Percentiles rank a stretch among this genome's conserved stretches.
These are phyloP conservation scores for Crucihimalaya himalaica DNA, from an alignment of 345 rosid genomes.

Conservation along the genomic window DNA sequence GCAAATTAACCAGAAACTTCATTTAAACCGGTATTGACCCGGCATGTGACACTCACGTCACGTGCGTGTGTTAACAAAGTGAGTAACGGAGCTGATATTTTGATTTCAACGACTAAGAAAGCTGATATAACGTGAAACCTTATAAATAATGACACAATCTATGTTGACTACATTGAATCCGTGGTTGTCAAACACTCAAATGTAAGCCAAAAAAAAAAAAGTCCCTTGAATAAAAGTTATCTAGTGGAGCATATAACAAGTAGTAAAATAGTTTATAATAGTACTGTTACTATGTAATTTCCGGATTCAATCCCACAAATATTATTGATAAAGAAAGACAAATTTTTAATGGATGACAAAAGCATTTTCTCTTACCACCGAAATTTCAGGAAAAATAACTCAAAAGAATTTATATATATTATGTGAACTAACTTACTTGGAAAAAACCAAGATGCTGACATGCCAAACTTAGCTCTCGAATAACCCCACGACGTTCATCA, in stretches of 20 bases:
- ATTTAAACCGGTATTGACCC: slow-evolving; percentile 6
- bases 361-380: too few relatives aligned
- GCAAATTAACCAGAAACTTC: background rate
- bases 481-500: slow-evolving; percentile 37
- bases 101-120: background rate
- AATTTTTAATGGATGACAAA: background rate
- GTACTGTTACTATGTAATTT: background rate
- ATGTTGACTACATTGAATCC: background rate
- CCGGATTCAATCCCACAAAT: background rate
- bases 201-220: background rate
- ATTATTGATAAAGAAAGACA: background rate
- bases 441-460: slow-evolving; percentile 55
- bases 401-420: background rate
- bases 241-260: background rate
- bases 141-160: background rate
- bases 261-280: background rate
- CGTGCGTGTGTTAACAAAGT: background rate
- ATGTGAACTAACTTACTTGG: slow-evolving; percentile 43
- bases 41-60: slow-evolving; percentile 15
- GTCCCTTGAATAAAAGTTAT: background rate
- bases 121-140: background rate
- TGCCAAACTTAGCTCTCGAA: slow-evolving; percentile 49
- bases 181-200: too few relatives aligned
- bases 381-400: background rate
- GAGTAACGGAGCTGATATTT: background rate